phyloP scores from a whole-genome alignment of 768 basidiomycete species.

The Lactarius evosmus region DNA sequence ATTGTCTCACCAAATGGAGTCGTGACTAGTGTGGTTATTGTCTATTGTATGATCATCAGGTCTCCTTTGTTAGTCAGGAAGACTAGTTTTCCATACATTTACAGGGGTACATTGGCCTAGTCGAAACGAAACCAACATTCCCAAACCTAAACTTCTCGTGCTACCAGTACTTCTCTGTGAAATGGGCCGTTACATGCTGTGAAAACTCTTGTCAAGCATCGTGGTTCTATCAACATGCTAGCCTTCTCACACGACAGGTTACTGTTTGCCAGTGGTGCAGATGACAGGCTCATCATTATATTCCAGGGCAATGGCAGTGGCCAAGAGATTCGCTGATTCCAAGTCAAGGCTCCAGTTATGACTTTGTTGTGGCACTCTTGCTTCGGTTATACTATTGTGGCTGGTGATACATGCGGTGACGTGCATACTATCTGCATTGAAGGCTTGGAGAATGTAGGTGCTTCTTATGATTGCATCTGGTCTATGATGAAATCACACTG shows the following conservation, averaged over 20 bases:
- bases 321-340: not conserved
- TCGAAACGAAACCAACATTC: too few relatives aligned
- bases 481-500: too few relatives aligned
- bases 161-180: too few relatives aligned
- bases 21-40: too few relatives aligned
- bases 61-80: too few relatives aligned
- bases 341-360: slow-evolving; percentile 6
- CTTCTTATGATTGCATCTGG: too few relatives aligned
- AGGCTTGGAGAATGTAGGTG: not conserved
- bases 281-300: not conserved
- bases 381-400: not conserved
- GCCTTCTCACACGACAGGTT: not conserved
- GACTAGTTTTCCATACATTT: too few relatives aligned
- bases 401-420: not conserved
- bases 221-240: not conserved
- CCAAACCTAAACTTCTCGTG: too few relatives aligned
- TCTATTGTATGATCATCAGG: too few relatives aligned
- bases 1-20: too few relatives aligned
- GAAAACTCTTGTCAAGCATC: not conserved
- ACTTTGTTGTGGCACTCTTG: not conserved
- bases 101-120: too few relatives aligned
- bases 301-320: slow-evolving; percentile 5
- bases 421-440: slow-evolving; percentile 1
- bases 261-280: slow-evolving; percentile 1
- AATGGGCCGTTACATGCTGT: too few relatives aligned